Conservation (phyloP, 176 grass and related monocot genomes). For the Oryza rufipogon region DNA sequence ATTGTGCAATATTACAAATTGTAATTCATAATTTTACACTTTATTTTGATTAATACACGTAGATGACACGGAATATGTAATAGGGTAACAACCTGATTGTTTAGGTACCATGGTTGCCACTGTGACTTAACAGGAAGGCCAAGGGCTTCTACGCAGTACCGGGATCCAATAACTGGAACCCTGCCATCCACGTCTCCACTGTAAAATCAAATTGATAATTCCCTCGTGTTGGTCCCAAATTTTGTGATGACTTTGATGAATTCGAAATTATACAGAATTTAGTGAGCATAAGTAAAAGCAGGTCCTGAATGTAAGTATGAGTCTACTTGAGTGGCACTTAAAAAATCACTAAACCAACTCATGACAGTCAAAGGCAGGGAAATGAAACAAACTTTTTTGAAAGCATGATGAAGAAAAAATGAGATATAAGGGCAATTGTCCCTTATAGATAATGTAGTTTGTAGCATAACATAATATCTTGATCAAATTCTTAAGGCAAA, state of each 20-base stretch:
- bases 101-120: constrained; percentile 78
- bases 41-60: background rate
- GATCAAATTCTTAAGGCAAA: background rate
- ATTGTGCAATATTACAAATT: background rate
- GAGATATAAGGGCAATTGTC: background rate
- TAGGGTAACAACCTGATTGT: constrained; percentile 58
- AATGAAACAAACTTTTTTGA: background rate
- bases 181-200: constrained; percentile 88
- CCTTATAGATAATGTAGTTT: background rate
- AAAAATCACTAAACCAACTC: background rate
- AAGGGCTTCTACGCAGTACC: constrained; percentile 78
- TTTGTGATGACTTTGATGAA: background rate
- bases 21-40: background rate
- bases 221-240: background rate
- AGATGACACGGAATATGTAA: background rate
- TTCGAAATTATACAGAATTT: background rate
- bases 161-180: constrained; percentile 79
- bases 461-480: background rate
- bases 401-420: constrained; percentile 7
- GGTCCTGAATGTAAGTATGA: background rate
- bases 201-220: background rate
- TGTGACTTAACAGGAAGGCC: constrained; percentile 63
- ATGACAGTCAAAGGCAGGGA: constrained; percentile 5
- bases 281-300: background rate
- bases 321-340: background rate